Evolutionary conservation across 345 rosid species (phyloP).

Genomic region (Noccaea caerulescens): DNA sequence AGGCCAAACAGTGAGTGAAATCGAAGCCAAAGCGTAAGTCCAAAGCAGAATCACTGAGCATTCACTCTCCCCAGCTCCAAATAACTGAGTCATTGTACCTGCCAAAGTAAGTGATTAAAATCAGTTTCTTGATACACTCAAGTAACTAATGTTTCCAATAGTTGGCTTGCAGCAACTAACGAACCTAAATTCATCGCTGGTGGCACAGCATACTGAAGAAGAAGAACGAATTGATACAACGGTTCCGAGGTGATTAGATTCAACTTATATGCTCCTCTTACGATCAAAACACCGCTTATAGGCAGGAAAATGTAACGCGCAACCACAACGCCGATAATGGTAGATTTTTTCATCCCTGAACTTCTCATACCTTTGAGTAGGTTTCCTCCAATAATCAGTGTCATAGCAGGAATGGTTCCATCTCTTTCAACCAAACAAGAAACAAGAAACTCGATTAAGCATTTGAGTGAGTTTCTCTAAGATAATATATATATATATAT

Average conservation of each 20-base stretch:
- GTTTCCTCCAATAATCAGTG: constrained; percentile 70
- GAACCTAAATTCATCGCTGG: constrained; percentile 79
- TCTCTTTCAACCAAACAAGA: constrained; percentile 47
- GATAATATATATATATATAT: not conserved
- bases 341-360: constrained; percentile 47
- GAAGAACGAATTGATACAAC: constrained; percentile 59
- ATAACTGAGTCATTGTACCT: constrained; percentile 72
- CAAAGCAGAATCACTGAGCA: constrained; percentile 73
- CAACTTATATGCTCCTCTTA: constrained; percentile 54
- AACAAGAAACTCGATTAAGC: not conserved
- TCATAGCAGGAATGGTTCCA: constrained; percentile 68
- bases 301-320: constrained; percentile 64
- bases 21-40: constrained; percentile 64
- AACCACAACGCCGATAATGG: constrained; percentile 49
- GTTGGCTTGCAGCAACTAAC: constrained; percentile 26
- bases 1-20: constrained; percentile 72
- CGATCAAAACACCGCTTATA: constrained; percentile 54
- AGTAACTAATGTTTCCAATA: not conserved
- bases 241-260: constrained; percentile 60
- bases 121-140: not conserved
- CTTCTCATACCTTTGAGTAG: constrained; percentile 59
- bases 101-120: not conserved
- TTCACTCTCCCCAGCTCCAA: constrained; percentile 67
- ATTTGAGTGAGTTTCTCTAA: not conserved
- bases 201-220: constrained; percentile 72